Percentiles rank a stretch among this genome's conserved stretches.
Conservation (phyloP, 768 basidiomycete species). For the Collybia mongolica region DNA sequence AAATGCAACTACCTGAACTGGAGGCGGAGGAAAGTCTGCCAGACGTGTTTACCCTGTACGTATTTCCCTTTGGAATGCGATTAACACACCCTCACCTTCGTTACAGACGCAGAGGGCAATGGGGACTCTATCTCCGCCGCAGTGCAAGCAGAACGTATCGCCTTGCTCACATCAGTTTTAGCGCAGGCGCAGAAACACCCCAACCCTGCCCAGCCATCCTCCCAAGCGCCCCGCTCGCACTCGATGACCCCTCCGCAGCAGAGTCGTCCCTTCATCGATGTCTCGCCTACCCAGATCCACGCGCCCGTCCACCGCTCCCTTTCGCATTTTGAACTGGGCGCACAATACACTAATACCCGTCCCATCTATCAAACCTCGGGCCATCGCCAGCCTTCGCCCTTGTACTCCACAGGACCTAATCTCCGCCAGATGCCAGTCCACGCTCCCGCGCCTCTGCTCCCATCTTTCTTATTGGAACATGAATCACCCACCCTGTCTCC, state of each 20-base stretch:
- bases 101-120: conserved; percentile 80
- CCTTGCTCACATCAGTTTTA: conserved; percentile 73
- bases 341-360: conserved; percentile 34
- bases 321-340: conserved; percentile 48
- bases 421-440: conserved; percentile 28
- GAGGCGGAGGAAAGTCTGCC: conserved; percentile 85
- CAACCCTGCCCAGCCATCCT: conserved; percentile 9
- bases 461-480: conserved; percentile 75
- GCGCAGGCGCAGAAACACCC: conserved; percentile 44
- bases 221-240: conserved; percentile 36
- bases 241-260: conserved; percentile 46
- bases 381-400: conserved; percentile 37
- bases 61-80: conserved; percentile 11
- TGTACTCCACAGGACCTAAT: conserved; percentile 35
- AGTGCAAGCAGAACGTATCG: conserved; percentile 83
- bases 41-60: conserved; percentile 84
- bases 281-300: conserved; percentile 28
- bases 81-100: background rate
- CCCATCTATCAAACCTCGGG: conserved; percentile 72
- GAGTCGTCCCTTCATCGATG: conserved; percentile 36
- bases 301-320: conserved; percentile 48
- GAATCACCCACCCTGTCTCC: conserved; percentile 67
- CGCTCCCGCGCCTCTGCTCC: conserved; percentile 57
- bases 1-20: conserved; percentile 89
- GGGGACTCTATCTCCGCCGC: conserved; percentile 84